phyloP scores from a whole-genome alignment of 768 basidiomycete genomes.

The Russula compacta region DNA sequence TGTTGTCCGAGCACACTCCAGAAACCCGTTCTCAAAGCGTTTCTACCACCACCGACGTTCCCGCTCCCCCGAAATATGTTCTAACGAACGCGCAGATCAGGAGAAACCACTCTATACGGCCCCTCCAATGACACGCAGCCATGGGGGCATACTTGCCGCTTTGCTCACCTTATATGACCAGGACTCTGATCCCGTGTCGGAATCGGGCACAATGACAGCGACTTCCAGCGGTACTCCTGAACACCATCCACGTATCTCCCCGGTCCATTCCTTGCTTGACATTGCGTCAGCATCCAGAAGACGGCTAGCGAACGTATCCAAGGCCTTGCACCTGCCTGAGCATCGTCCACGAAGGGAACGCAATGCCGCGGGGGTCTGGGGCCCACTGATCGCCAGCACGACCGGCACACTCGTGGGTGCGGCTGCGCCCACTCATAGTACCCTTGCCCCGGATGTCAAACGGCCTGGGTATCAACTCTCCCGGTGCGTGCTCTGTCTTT shows the following conservation, averaged over 20 bases:
- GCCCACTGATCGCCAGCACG: constrained; percentile 58
- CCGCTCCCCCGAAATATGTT: background rate
- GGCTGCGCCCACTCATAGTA: constrained; percentile 42
- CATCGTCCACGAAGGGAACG: constrained; percentile 31
- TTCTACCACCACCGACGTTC: constrained; percentile 1
- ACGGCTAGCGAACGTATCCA: constrained; percentile 8
- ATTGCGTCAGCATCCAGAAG: constrained; percentile 11
- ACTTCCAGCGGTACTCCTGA: constrained; percentile 24
- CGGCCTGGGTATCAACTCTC: constrained; percentile 58
- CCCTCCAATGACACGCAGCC: constrained; percentile 20
- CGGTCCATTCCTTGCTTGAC: constrained; percentile 7
- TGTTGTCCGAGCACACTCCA: constrained; percentile 37
- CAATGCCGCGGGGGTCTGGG: constrained; percentile 55
- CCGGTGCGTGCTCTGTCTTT: constrained; percentile 32
- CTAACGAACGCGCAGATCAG: constrained; percentile 1
- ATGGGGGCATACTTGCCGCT: constrained; percentile 54
- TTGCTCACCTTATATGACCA: constrained; percentile 55
- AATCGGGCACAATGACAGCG: constrained; percentile 10
- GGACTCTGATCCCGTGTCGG: constrained; percentile 19
- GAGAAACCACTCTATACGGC: constrained; percentile 5
- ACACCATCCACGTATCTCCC: constrained; percentile 1
- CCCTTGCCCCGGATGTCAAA: constrained; percentile 49
- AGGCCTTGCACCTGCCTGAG: constrained; percentile 12
- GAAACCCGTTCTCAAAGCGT: constrained; percentile 14
- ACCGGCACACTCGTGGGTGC: constrained; percentile 54